Base-by-base conservation (phyloP, 805 yeast species). In the Wickerhamiella slavikovae region DNA sequence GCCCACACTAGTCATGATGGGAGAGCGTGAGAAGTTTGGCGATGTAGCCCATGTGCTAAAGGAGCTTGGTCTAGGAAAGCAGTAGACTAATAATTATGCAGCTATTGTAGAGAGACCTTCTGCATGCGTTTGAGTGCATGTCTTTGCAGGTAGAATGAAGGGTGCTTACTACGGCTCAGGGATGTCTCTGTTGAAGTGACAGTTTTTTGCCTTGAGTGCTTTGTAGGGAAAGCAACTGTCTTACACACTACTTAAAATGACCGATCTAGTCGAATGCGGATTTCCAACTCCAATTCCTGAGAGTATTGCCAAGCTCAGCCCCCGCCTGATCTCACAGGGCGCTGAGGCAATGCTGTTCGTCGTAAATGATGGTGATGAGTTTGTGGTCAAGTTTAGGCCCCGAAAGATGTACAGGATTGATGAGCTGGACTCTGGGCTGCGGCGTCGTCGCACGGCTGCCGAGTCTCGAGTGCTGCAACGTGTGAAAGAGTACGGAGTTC, bases 1-100 rank as follows among this genome's bases (percentile, higher is more conserved):
- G 35, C 89, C 95, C n/a, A 76, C 93, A 1, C 59, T 82, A 18
- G 89, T 82, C 5, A 67, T 80, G 60, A 92, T 80, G 58, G 96
- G 96, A 31, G 70, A 75, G 30, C 65, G 91, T 44, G 82, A 71
- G 25, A 55, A 67, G 9, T 80, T 83, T 51, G 95, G 95, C 9
- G 93, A 89, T 48, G 71, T 85, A 13, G 66, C 66, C 15, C 64
- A 54, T 9, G 68, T 71, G 15, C 55, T 79, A 36, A 60, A 59
- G 33, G 60, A 64, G 33, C 78, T 72, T 44, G 95, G 94, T 0
- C 57, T 83, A 36, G 93, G 93, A n/a, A 24, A 25, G 11, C 21
- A 7, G 21, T 18, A 18, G 21, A 18, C 10, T 18, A 18, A 18
- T 28, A 28, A 21, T 17, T 19, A 11, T 19, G 11, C 22, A 19